Percentiles rank a stretch among this genome's conserved stretches.
Evolutionary conservation across 179 eudicot genomes (phyloP).

Genomic region (Sideroxylon spinosum): DNA sequence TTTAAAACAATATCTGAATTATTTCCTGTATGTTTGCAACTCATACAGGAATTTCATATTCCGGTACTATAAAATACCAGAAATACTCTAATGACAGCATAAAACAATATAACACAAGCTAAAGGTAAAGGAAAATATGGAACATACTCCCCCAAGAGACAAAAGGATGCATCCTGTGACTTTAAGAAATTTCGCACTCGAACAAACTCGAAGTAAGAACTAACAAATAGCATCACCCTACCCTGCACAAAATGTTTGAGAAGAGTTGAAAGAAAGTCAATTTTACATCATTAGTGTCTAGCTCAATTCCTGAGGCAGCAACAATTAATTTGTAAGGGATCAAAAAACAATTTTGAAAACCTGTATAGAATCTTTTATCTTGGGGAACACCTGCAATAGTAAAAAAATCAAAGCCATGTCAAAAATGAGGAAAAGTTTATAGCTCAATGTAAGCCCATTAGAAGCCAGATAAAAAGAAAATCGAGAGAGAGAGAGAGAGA

Average conservation of each 20-base stretch:
- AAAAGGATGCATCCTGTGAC: constrained; percentile 78
- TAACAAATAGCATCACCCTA: constrained; percentile 77
- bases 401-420: not conserved
- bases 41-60: not conserved
- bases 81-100: not conserved
- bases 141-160: constrained; percentile 85
- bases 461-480: not conserved
- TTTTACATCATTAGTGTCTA: not conserved
- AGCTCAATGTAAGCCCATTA: not conserved
- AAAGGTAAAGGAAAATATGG: not conserved
- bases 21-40: constrained; percentile 12
- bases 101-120: not conserved
- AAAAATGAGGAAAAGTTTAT: not conserved
- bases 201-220: constrained; percentile 84
- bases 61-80: not conserved
- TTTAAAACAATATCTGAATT: constrained; percentile 1
- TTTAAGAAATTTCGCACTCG: constrained; percentile 80
- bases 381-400: constrained; percentile 79
- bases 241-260: constrained; percentile 42
- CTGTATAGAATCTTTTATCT: constrained; percentile 89
- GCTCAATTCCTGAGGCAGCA: not conserved
- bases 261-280: not conserved
- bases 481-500: not conserved
- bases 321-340: not conserved
- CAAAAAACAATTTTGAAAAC: constrained; percentile 32